Conservation (phyloP, 805 yeast species). For the Cyberlindnera xylosilytica region DNA sequence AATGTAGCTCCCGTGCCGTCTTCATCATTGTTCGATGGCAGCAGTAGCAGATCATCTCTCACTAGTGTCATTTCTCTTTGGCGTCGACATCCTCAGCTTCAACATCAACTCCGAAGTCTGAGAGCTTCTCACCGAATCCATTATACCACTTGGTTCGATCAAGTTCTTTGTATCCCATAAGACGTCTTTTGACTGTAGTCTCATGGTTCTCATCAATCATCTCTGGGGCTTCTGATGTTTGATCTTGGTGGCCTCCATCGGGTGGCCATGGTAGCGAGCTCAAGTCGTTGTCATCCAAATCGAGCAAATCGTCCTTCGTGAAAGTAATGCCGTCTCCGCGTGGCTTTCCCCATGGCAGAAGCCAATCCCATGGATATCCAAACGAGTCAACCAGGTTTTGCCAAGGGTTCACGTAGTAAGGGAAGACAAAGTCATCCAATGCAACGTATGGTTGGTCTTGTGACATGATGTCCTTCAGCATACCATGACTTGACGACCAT, state of each 20-base stretch:
- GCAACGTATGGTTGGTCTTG: constrained; percentile 34
- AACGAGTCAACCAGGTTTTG: constrained; percentile 48
- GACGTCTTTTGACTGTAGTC: constrained; percentile 25
- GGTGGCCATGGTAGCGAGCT: constrained; percentile 90
- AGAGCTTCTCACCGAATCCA: constrained; percentile 77
- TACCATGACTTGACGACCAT: constrained; percentile 19
- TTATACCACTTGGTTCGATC: constrained; percentile 61
- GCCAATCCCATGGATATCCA: constrained; percentile 66
- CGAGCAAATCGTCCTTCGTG: constrained; percentile 49
- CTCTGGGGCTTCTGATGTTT: not conserved
- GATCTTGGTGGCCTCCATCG: constrained; percentile 59
- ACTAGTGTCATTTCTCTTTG: no score
- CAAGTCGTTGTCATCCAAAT: constrained; percentile 49
- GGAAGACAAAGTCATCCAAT: constrained; percentile 71
- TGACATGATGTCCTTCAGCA: constrained; percentile 8
- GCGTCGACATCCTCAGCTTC: no score
- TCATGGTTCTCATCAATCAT: constrained; percentile 20
- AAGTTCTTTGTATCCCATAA: constrained; percentile 11
- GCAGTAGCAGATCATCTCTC: no score
- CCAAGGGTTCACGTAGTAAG: constrained; percentile 71
- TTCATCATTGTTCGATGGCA: no score
- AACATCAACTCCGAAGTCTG: constrained; percentile 85
- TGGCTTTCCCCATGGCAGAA: constrained; percentile 69
- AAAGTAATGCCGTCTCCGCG: constrained; percentile 57
- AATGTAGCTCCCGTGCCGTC: no score